Base-by-base conservation (phyloP, 2,329 filamentous ascomycete genomes). In the Aureobasidium namibiae region DNA sequence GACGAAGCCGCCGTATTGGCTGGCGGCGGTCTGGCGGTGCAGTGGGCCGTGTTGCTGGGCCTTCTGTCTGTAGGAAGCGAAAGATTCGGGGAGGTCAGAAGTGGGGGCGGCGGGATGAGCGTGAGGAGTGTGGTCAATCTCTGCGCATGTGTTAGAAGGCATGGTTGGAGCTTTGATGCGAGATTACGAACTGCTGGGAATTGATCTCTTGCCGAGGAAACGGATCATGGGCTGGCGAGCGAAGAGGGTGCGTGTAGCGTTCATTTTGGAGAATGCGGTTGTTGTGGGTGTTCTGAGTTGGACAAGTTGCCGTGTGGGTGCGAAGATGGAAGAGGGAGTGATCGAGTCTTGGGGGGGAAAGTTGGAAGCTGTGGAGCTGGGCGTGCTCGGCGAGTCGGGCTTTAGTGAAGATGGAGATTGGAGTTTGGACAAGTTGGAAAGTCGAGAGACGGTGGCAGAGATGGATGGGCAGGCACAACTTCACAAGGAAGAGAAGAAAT, bases 21-120 rank as follows among this genome's bases (percentile, higher is more conserved):
- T 52, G 33, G 56, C 53, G 50, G 44, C 4, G 58, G 38, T 39
- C 44, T 38, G 54, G 29, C 63, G 54, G 21, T 65, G 61, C 31
- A 92, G 81, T 16, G 88, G 88, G 34, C 88, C 88, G 70, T 90
- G 87, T 74, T 90, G 87, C 74, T 88, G 86, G 61, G 86, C 87
- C 71, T 87, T 84, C 74, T 89, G 82, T 70, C 88, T 86, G 80
- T 92, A 92, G 67, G 81, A 80, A 72, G 86, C 87, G 78, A 92
- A 92, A 62, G 81, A 83, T 64, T 80, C 73, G 42, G 88, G 88
- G 24, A 91, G 85, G 34, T 78, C 75, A 67, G 83, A 76, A 36
- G 79, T 80, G 45, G 87, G 87, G 29, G 87, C 85, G 61, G 85
- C 87, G 39, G 88, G 88, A 78, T 91, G 88, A 66, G 83, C 82